phyloP scores from a whole-genome alignment of 2,329 filamentous ascomycete genomes.

The Byssothecium circinans region DNA sequence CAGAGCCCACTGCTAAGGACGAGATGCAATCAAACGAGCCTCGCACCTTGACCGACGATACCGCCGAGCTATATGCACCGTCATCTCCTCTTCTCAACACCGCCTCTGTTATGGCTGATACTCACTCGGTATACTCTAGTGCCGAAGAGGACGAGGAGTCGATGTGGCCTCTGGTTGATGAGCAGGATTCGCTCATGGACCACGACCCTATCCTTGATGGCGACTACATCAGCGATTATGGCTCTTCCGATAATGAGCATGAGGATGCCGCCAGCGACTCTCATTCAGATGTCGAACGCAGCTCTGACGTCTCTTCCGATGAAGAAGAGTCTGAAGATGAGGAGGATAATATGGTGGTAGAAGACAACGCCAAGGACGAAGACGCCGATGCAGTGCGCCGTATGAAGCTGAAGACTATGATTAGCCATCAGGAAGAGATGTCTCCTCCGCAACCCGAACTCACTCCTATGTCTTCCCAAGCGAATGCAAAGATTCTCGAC shows the following conservation, averaged over 20 bases:
- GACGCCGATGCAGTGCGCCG: conserved; percentile 6
- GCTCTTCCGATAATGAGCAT: not conserved
- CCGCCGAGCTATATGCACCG: not conserved
- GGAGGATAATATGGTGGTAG: not conserved
- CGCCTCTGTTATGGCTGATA: not conserved
- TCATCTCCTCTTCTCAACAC: not conserved
- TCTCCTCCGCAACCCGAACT: not conserved
- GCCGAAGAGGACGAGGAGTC: not conserved
- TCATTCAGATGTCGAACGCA: not conserved
- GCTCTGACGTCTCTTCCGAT: not conserved
- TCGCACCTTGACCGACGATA: no score
- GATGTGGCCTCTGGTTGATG: not conserved
- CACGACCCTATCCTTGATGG: conserved; percentile 13
- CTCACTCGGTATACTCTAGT: not conserved
- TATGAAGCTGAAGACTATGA: conserved; percentile 9
- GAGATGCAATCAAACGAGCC: not conserved
- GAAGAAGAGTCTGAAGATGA: conserved; percentile 6
- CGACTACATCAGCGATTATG: conserved; percentile 1
- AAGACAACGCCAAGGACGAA: conserved; percentile 4
- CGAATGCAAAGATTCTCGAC: no score
- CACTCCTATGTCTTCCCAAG: not conserved
- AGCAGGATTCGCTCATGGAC: not conserved
- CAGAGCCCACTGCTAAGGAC: not conserved
- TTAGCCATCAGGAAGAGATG: conserved; percentile 4
- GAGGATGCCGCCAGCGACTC: not conserved